phyloP scores from a whole-genome alignment of 257 asterid species.

The Verbascum thapsus region DNA sequence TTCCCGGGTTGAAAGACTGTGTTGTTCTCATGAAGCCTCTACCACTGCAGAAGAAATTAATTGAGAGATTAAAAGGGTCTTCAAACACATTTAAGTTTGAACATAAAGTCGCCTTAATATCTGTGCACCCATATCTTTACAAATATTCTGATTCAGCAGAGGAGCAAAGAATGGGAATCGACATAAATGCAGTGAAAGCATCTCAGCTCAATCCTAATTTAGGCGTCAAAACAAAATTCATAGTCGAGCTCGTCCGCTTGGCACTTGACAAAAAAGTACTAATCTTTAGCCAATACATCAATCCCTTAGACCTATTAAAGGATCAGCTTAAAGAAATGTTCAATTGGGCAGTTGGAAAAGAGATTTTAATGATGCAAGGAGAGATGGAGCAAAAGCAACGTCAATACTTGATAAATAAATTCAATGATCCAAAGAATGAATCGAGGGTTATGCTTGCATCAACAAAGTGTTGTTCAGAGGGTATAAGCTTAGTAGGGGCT shows the following conservation, averaged over 20 bases:
- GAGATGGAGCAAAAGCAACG: constrained; percentile 36
- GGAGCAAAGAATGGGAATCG: constrained; percentile 20
- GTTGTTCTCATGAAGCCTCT: constrained; percentile 53
- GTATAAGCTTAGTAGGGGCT: constrained; percentile 57
- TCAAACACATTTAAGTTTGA: constrained; percentile 36
- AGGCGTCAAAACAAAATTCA: too few relatives aligned
- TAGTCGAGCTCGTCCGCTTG: constrained; percentile 46
- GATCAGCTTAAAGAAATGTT: constrained; percentile 35
- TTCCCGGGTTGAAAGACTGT: constrained; percentile 59
- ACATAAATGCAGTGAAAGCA: constrained; percentile 28
- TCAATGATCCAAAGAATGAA: constrained; percentile 37
- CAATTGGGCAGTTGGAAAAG: constrained; percentile 40
- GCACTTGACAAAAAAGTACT: constrained; percentile 46
- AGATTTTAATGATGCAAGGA: constrained; percentile 43
- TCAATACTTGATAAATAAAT: constrained; percentile 31
- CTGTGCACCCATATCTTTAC: constrained; percentile 48
- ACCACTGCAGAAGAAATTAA: constrained; percentile 42
- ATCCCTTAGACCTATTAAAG: constrained; percentile 43
- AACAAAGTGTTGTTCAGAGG: constrained; percentile 54
- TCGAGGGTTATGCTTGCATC: constrained; percentile 53
- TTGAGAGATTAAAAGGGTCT: constrained; percentile 32
- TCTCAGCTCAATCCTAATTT: constrained; percentile 41
- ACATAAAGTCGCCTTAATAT: constrained; percentile 43
- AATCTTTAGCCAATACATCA: constrained; percentile 54
- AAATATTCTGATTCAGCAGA: constrained; percentile 21